Evolutionary conservation across 202 grass and related monocot species (phyloP).

Genomic region (Sporobolus alterniflorus): DNA sequence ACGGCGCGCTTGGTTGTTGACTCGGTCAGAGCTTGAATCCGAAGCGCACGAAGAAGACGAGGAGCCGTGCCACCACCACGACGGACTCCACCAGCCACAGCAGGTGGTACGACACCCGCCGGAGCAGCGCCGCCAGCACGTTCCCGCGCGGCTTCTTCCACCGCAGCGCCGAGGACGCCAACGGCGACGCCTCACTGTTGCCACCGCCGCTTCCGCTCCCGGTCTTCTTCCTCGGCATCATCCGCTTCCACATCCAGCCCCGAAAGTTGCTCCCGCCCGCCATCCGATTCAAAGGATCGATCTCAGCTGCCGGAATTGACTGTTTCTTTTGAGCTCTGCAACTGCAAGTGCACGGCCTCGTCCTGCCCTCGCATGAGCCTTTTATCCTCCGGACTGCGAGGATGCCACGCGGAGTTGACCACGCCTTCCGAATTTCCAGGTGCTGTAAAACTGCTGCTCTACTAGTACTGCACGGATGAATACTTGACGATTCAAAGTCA

Average conservation of each 20-base stretch:
- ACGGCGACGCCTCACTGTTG: background rate
- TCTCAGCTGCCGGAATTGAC: background rate
- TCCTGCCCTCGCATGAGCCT: conserved; percentile 7
- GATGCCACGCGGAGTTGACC: conserved; percentile 31
- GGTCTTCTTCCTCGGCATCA: conserved; percentile 30
- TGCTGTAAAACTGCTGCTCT: background rate
- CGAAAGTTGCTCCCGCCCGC: conserved; percentile 22
- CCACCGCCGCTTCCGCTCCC: background rate
- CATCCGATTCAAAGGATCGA: background rate
- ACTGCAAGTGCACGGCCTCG: conserved; percentile 2
- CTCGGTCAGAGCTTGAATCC: conserved; percentile 40
- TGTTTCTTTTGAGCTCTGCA: background rate
- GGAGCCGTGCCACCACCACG: conserved; percentile 51
- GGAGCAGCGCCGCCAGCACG: conserved; percentile 37
- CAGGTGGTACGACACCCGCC: conserved; percentile 53
- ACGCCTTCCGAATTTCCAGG: conserved; percentile 11
- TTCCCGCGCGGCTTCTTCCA: conserved; percentile 29
- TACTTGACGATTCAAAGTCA: conserved; percentile 42
- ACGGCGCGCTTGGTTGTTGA: background rate
- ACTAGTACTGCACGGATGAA: background rate
- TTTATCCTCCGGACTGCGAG: conserved; percentile 7
- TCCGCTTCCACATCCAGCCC: conserved; percentile 51
- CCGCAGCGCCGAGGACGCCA: conserved; percentile 1
- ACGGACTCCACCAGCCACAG: conserved; percentile 80
- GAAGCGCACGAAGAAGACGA: conserved; percentile 79